A percentile compares a stretch with the other conserved stretches of the same genome.
These are phyloP conservation scores for Detonula confervacea DNA, from an alignment of 352 stramenopile genomes.

Conservation along the genomic window DNA sequence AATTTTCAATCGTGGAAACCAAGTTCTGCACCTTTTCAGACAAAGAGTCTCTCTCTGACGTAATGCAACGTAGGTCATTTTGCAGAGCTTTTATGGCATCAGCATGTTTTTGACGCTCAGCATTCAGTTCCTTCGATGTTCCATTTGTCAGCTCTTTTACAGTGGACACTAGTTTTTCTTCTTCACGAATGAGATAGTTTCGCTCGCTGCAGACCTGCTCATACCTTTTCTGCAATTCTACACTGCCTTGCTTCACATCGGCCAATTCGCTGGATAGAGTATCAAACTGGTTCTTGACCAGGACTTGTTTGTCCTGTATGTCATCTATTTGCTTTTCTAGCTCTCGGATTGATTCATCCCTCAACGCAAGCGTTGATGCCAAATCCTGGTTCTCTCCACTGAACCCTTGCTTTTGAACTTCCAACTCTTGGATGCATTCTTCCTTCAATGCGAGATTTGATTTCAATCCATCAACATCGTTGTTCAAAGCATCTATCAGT, in stretches of 20 bases:
- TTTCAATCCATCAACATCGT: slow-evolving; percentile 4
- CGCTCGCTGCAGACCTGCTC: slow-evolving; percentile 26
- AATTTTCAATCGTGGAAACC: neutral
- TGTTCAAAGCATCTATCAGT: slow-evolving; percentile 11
- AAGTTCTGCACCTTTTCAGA: neutral
- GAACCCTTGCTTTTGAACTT: neutral
- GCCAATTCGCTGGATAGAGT: slow-evolving; percentile 16
- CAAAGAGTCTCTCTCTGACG: slow-evolving; percentile 4
- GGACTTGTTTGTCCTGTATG: neutral
- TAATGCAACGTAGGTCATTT: slow-evolving; percentile 7
- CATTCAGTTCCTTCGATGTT: slow-evolving; percentile 15
- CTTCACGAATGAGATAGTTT: slow-evolving; percentile 18
- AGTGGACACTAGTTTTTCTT: slow-evolving; percentile 11
- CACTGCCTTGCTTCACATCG: slow-evolving; percentile 16
- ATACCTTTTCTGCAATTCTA: slow-evolving; percentile 23
- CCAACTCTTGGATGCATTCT: neutral
- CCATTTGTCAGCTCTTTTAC: neutral
- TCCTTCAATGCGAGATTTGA: slow-evolving; percentile 15
- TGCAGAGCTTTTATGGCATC: slow-evolving; percentile 2
- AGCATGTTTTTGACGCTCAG: slow-evolving; percentile 9
- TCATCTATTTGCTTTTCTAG: slow-evolving; percentile 11
- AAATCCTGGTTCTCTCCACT: slow-evolving; percentile 10
- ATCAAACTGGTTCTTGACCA: slow-evolving; percentile 1
- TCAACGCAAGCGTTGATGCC: slow-evolving; percentile 27
- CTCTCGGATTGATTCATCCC: slow-evolving; percentile 12